These are phyloP conservation scores for Aquilaria malaccensis DNA, from an alignment of 345 rosid species.

Conservation along the genomic window DNA sequence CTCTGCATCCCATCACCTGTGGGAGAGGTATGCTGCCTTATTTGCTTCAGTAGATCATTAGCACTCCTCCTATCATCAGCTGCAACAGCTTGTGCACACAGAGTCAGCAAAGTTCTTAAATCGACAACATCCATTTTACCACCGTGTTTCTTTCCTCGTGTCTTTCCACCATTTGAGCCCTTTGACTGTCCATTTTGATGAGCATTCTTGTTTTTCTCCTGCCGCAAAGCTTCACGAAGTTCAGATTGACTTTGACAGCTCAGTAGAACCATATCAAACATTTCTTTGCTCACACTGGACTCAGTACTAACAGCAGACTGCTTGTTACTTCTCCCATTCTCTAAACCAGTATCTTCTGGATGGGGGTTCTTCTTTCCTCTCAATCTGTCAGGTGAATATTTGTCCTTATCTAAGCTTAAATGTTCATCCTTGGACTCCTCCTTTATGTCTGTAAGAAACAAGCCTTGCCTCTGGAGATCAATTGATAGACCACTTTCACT, in stretches of 20 bases:
- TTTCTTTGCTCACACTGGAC: constrained; percentile 29
- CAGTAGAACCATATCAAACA: constrained; percentile 47
- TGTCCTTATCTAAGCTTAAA: constrained; percentile 15
- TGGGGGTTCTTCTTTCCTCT: constrained; percentile 41
- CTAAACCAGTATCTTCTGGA: constrained; percentile 16
- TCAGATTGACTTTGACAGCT: constrained; percentile 23
- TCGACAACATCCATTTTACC: constrained; percentile 37
- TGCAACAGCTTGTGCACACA: constrained; percentile 56
- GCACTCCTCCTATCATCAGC: constrained; percentile 33
- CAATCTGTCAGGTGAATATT: constrained; percentile 7
- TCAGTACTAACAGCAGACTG: constrained; percentile 37
- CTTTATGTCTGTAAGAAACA: constrained; percentile 21
- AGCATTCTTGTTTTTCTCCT: constrained; percentile 17
- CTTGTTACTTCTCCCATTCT: constrained; percentile 39
- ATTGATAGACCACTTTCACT: constrained; percentile 15
- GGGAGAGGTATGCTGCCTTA: constrained; percentile 36
- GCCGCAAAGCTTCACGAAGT: constrained; percentile 29
- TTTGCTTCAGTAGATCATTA: constrained; percentile 33
- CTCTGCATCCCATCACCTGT: constrained; percentile 43
- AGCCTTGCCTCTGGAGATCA: constrained; percentile 23
- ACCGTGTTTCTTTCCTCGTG: constrained; percentile 32
- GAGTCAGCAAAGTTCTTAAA: constrained; percentile 41
- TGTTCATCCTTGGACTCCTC: constrained; percentile 18
- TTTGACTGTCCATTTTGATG: constrained; percentile 22
- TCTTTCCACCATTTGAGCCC: constrained; percentile 26